phyloP scores from a whole-genome alignment of 176 grass and related monocot genomes.

The Microstegium vimineum region DNA sequence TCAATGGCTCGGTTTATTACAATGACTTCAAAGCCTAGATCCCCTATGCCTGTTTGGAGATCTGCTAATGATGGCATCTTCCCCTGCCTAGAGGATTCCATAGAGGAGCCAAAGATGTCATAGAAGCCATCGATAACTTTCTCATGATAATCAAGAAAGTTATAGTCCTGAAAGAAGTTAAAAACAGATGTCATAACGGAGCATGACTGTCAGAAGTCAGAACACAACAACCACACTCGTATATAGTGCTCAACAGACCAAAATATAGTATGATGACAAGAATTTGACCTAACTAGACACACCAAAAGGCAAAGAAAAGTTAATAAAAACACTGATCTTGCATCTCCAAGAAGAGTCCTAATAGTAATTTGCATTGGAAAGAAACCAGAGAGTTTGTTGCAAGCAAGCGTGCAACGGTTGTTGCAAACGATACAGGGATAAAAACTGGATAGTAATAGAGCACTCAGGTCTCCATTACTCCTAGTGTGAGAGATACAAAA shows the following conservation, averaged over 20 bases:
- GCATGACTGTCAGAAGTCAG: not conserved
- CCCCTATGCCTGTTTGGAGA: constrained; percentile 88
- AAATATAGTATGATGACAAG: not conserved
- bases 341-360: not conserved
- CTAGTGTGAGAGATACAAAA: not conserved
- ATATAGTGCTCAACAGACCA: not conserved
- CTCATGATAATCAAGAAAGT: constrained; percentile 94
- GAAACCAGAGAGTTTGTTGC: not conserved
- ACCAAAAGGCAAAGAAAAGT: not conserved
- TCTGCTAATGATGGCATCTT: constrained; percentile 84
- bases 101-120: constrained; percentile 74
- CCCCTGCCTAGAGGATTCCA: constrained; percentile 59
- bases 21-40: constrained; percentile 98
- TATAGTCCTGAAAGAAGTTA: constrained; percentile 68
- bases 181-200: constrained; percentile 24
- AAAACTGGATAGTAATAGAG: not conserved
- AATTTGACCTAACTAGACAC: constrained; percentile 5
- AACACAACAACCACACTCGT: not conserved
- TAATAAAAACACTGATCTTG: not conserved
- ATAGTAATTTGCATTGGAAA: not conserved
- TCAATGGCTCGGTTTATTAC: constrained; percentile 92
- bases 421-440: not conserved
- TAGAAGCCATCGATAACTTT: constrained; percentile 97
- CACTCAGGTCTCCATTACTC: not conserved
- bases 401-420: not conserved